Conservation (phyloP, 352 stramenopile species). For the Blastocystis sp. region DNA sequence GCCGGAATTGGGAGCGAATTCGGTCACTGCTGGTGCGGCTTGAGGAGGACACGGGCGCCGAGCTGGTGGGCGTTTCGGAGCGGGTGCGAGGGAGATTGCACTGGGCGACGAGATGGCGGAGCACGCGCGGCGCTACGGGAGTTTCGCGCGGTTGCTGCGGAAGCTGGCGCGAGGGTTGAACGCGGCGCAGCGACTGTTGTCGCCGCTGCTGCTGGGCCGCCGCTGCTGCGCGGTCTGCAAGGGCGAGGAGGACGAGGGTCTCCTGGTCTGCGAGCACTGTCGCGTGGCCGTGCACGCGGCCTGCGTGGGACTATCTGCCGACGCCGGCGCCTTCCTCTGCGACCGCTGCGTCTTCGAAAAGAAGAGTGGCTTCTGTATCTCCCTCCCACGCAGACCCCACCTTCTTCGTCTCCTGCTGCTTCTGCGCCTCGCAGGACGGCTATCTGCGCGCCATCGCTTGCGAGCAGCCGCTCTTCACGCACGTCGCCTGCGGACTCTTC, state of each 20-base stretch:
- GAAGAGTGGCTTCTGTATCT: background rate
- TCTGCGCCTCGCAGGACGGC: conserved; percentile 13
- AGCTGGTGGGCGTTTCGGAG: too few species aligned
- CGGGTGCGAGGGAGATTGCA: too few species aligned
- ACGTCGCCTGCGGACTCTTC: conserved; percentile 2
- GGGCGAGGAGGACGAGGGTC: background rate
- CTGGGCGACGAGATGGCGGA: too few species aligned
- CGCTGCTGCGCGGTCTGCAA: too few species aligned
- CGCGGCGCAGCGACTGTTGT: too few species aligned
- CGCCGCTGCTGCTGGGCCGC: too few species aligned
- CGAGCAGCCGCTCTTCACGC: background rate
- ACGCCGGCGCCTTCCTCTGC: background rate
- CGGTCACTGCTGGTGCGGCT: too few species aligned
- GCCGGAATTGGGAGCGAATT: too few species aligned
- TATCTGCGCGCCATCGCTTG: background rate
- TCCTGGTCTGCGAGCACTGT: background rate
- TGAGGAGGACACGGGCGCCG: too few species aligned
- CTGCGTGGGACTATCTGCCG: background rate
- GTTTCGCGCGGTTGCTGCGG: too few species aligned
- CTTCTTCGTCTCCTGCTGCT: background rate
- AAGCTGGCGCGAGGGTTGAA: too few species aligned
- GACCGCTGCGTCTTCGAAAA: background rate
- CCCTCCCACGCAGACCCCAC: background rate
- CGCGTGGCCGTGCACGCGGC: background rate
- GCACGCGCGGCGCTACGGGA: too few species aligned